phyloP scores from a whole-genome alignment of 805 yeast genomes.

The Metschnikowia picachoensis region DNA sequence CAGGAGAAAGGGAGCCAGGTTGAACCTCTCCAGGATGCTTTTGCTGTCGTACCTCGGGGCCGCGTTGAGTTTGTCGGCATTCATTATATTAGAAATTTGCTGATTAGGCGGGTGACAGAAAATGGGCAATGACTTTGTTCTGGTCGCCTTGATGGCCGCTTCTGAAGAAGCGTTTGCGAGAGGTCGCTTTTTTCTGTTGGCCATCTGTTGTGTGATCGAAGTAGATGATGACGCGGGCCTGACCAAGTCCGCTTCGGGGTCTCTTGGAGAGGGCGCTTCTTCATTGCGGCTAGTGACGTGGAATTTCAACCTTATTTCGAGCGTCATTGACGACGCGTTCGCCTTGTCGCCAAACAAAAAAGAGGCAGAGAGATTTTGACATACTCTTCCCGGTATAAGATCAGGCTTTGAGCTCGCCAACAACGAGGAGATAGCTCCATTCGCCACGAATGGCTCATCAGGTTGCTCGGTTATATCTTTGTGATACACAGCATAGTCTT shows the following conservation, averaged over 20 bases:
- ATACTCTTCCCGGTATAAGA: conserved; percentile 50
- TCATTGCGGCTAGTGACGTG: conserved; percentile 31
- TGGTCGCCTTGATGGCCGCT: conserved; percentile 37
- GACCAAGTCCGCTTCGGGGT: conserved; percentile 6
- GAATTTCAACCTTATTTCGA: conserved; percentile 54
- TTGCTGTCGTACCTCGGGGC: conserved; percentile 39
- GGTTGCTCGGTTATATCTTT: conserved; percentile 47
- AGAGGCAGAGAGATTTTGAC: conserved; percentile 52
- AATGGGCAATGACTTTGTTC: conserved; percentile 42
- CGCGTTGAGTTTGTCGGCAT: conserved; percentile 37
- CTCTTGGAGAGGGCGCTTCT: conserved; percentile 4
- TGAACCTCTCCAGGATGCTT: conserved; percentile 41
- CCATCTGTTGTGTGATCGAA: conserved; percentile 3
- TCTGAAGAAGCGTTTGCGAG: conserved; percentile 9
- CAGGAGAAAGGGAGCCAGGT: conserved; percentile 43
- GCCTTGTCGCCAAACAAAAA: conserved; percentile 33
- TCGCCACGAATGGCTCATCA: conserved; percentile 44
- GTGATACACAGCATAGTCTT: conserved; percentile 44
- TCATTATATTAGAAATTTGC: conserved; percentile 38
- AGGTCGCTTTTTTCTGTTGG: conserved; percentile 10
- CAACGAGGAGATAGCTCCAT: conserved; percentile 36
- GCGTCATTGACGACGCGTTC: conserved; percentile 42
- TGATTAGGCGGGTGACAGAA: conserved; percentile 38
- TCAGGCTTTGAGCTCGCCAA: conserved; percentile 23
- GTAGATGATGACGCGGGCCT: not conserved